A percentile compares a stretch with the other conserved stretches of the same genome.
Evolutionary conservation across 2,329 filamentous ascomycete species (phyloP).

Genomic region (Emmonsia crescens): DNA sequence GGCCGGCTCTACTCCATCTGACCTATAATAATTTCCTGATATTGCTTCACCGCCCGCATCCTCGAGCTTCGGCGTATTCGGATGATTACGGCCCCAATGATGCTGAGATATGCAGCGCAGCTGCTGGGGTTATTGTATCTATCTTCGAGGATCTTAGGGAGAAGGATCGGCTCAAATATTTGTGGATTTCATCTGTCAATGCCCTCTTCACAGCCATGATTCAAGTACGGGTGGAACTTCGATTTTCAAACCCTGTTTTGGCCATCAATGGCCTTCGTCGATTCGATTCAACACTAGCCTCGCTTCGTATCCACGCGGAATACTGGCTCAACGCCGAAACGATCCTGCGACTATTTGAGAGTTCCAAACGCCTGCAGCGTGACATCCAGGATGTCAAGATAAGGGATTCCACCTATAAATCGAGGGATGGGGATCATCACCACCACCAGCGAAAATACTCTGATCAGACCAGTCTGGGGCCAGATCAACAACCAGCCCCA

Average conservation of each 20-base stretch:
- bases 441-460: slow-evolving; percentile 3
- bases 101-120: slow-evolving; percentile 36
- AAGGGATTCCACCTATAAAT: slow-evolving; percentile 21
- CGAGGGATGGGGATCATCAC: slow-evolving; percentile 6
- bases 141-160: slow-evolving; percentile 36
- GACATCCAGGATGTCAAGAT: slow-evolving; percentile 30
- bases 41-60: slow-evolving; percentile 35
- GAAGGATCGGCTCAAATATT: slow-evolving; percentile 31
- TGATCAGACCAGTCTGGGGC: slow-evolving; percentile 2
- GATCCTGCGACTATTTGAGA: slow-evolving; percentile 34
- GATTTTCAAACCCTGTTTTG: slow-evolving; percentile 36
- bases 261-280: slow-evolving; percentile 36
- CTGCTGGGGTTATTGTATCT: slow-evolving; percentile 34
- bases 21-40: slow-evolving; percentile 39
- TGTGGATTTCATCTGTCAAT: slow-evolving; percentile 36
- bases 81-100: slow-evolving; percentile 37
- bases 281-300: slow-evolving; percentile 34
- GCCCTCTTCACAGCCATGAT: slow-evolving; percentile 39
- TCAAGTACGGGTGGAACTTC: slow-evolving; percentile 36
- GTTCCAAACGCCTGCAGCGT: slow-evolving; percentile 33
- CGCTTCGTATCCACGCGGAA: slow-evolving; percentile 31
- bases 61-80: slow-evolving; percentile 32
- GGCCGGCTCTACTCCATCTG: slow-evolving; percentile 35
- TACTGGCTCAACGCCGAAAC: slow-evolving; percentile 36
- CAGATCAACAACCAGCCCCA: slow-evolving; percentile 5